Base-by-base conservation (phyloP, 495 filamentous ascomycete genomes). In the Hyaloscypha finlandica region DNA sequence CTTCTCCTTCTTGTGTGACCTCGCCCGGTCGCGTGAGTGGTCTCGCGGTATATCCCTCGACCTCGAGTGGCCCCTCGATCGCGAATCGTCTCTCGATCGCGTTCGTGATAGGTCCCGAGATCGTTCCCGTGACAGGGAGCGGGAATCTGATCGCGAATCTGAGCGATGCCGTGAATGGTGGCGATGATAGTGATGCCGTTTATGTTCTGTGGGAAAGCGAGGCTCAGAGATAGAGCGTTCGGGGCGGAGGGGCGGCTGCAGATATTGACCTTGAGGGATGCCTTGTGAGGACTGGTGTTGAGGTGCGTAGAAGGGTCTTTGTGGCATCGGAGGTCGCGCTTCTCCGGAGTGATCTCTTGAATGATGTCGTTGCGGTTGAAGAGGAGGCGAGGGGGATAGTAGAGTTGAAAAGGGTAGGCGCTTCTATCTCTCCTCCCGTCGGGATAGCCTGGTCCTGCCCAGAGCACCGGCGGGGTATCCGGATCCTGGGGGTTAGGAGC, bases 161-260 rank as follows among this genome's bases (percentile, higher is more conserved):
- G 63, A 65, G 8, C 20, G 53, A 4, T 48, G 54, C 29, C 25
- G 63, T 4, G 60, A 63, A 19, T 54, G 58, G 20, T 61, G 25
- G 16, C 55, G 59, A 25, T 61, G 39, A 9, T 67, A 42, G 31
- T 55, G 63, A 14, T 65, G 52, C 2, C 31, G 25, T n/a, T 64
- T 5, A 5, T 51, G 62, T 25, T 25, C 25, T 25, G 55, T 8
- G n/a, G 5, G 51, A 30, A 19, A 30, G 51, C 51, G 51, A 19
- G 51, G 51, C 51, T 64, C 62, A 25, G 60, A 64, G 6, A 9
- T 33, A 0, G 51, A 55, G 12, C 62, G 30, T 14, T 29, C 55
- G 0, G 31, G 62, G 12, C 62, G 53, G 35, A 64, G 31, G 52
- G n/a, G 53, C 12, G 31, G 37, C 12, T 39, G 31, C 14, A n/a